phyloP scores from a whole-genome alignment of 257 asterid genomes.

The Cinchona pubescens region DNA sequence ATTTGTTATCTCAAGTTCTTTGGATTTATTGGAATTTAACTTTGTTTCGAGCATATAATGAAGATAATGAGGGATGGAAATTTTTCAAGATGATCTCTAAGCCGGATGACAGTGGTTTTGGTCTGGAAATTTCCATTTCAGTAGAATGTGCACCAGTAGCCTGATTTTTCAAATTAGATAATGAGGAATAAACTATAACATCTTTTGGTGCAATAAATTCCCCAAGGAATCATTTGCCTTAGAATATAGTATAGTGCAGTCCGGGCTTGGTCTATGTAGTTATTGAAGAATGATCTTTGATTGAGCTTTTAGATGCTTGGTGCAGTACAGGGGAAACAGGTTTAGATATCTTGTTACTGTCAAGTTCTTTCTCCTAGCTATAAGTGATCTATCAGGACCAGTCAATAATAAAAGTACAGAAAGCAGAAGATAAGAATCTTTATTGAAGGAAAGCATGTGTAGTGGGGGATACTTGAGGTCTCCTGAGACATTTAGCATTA shows the following conservation, averaged over 20 bases:
- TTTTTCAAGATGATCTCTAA: background rate
- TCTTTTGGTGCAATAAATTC: background rate
- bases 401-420: background rate
- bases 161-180: background rate
- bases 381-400: background rate
- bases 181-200: background rate
- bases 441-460: background rate
- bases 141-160: background rate
- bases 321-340: background rate
- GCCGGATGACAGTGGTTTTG: background rate
- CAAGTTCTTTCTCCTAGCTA: background rate
- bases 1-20: slow-evolving; percentile 2
- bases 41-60: background rate
- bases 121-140: background rate
- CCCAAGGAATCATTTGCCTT: background rate
- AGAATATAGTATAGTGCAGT: background rate
- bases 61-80: background rate
- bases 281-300: background rate
- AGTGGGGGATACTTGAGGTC: background rate
- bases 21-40: background rate
- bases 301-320: background rate
- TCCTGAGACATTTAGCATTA: background rate
- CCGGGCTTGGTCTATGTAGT: background rate
- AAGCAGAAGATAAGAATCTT: too few relatives aligned
- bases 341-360: background rate